Percentiles rank a stretch among this genome's conserved stretches.
Conservation (phyloP, 257 asterid species). For the Avicennia marina region DNA sequence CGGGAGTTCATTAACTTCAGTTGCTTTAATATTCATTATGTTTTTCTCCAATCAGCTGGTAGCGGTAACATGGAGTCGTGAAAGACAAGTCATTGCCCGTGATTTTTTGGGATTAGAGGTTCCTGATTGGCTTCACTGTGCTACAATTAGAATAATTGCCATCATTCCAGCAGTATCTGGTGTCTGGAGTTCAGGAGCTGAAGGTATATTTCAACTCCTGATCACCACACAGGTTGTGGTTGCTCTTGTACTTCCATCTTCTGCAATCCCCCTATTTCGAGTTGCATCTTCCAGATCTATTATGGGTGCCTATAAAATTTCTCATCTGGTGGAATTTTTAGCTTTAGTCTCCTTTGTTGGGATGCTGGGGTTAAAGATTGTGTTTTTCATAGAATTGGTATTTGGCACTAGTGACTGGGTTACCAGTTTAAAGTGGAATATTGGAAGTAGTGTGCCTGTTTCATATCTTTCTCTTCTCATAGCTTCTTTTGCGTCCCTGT, state of each 20-base stretch:
- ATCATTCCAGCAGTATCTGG: constrained; percentile 81
- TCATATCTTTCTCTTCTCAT: constrained; percentile 62
- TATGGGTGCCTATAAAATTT: constrained; percentile 66
- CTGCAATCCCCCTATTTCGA: constrained; percentile 82
- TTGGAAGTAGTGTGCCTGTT: constrained; percentile 52
- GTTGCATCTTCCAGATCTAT: constrained; percentile 77
- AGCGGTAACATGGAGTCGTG: constrained; percentile 73
- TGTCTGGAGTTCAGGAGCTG: constrained; percentile 84
- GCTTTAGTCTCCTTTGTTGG: constrained; percentile 58
- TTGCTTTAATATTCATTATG: constrained; percentile 49
- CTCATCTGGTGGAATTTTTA: constrained; percentile 57
- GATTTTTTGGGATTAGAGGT: constrained; percentile 66
- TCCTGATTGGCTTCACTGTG: constrained; percentile 94
- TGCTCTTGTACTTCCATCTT: constrained; percentile 90
- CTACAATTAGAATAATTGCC: constrained; percentile 74
- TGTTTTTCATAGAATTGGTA: constrained; percentile 75
- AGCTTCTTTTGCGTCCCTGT: constrained; percentile 52
- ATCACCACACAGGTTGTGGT: constrained; percentile 74
- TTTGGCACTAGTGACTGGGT: constrained; percentile 96
- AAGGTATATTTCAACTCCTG: constrained; percentile 80
- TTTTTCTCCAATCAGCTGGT: constrained; percentile 71
- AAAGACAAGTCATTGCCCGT: constrained; percentile 52
- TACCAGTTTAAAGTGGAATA: constrained; percentile 67
- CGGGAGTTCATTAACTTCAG: constrained; percentile 60
- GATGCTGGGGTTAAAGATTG: constrained; percentile 62